Percentiles rank a stretch among this genome's conserved stretches.
Evolutionary conservation across 176 grass and related monocot genomes (phyloP).

Genomic region (Pontederia crassipes): DNA sequence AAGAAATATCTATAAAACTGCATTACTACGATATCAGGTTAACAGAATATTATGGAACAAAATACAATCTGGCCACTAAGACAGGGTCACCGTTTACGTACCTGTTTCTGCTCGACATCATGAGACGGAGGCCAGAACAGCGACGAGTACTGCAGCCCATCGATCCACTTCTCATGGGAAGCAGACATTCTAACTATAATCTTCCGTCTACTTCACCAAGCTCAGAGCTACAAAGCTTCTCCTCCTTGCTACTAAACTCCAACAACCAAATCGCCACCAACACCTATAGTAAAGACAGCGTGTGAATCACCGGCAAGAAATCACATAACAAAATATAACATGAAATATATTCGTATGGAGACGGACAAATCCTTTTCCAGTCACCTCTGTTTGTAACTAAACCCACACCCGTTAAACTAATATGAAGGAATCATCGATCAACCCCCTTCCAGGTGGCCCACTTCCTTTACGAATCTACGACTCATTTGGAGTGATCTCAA

Average conservation of each 20-base stretch:
- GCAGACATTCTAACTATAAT: conserved; percentile 6
- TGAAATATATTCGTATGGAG: neutral
- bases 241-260: neutral
- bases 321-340: no score
- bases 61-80: neutral
- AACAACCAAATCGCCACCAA: neutral
- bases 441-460: neutral
- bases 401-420: neutral
- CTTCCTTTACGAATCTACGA: neutral
- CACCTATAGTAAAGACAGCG: no score
- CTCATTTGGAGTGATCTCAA: neutral
- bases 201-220: neutral
- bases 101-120: conserved; percentile 15
- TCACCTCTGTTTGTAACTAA: neutral
- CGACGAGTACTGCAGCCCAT: conserved; percentile 13
- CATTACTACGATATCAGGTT: no score
- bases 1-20: no score
- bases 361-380: neutral
- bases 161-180: conserved; percentile 12
- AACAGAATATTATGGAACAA: neutral
- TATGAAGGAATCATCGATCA: neutral
- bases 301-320: no score
- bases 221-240: neutral
- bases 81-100: neutral
- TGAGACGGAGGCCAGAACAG: conserved; percentile 18